phyloP scores from a whole-genome alignment of 352 stramenopile genomes.

The Pythium rishiriense region DNA sequence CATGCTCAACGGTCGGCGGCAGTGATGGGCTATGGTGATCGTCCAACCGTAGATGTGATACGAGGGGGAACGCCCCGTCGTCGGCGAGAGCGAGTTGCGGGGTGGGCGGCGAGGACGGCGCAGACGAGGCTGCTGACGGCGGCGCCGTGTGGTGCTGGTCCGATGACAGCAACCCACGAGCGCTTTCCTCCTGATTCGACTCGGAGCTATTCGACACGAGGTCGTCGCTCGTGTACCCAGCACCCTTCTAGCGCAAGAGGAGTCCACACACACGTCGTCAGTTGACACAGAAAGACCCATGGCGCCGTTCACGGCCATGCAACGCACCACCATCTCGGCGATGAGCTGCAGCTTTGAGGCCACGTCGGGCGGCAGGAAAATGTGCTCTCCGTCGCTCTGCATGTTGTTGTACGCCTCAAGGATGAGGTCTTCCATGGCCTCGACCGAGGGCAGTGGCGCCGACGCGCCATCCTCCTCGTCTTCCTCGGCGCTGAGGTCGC shows the following conservation, averaged over 20 bases:
- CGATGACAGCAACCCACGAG: not conserved
- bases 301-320: too few species aligned
- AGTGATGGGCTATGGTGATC: not conserved
- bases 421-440: constrained; percentile 70
- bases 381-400: constrained; percentile 80
- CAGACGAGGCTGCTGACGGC: constrained; percentile 10
- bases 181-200: constrained; percentile 22
- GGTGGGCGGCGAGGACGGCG: constrained; percentile 13
- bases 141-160: constrained; percentile 3
- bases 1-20: not conserved
- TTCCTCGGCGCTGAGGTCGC: constrained; percentile 2
- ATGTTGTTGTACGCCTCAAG: constrained; percentile 84
- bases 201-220: constrained; percentile 25
- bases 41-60: constrained; percentile 14
- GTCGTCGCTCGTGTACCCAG: constrained; percentile 27
- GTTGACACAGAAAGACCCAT: not conserved
- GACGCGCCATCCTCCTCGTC: constrained; percentile 22
- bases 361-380: constrained; percentile 70
- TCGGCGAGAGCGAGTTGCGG: not conserved
- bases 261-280: not conserved
- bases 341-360: constrained; percentile 65
- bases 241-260: constrained; percentile 13
- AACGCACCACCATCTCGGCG: constrained; percentile 58
- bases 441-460: constrained; percentile 31
- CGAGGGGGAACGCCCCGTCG: not conserved